A percentile compares a stretch with the other conserved stretches of the same genome.
These are phyloP conservation scores for Astrocystis sublimbata DNA, from an alignment of 495 filamentous ascomycete genomes.

Conservation along the genomic window DNA sequence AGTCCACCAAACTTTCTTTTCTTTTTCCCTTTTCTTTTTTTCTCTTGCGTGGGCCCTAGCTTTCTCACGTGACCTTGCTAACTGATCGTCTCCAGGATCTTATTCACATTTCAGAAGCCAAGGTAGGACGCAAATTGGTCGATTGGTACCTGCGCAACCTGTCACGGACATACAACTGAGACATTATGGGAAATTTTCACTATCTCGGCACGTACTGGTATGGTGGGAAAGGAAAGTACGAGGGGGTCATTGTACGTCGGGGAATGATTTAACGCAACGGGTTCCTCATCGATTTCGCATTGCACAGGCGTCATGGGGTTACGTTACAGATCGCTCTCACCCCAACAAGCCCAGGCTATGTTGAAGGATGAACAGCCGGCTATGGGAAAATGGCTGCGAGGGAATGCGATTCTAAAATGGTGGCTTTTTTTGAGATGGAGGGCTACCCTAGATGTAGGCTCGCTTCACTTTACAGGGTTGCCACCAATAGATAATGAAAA, in stretches of 20 bases:
- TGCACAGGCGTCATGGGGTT: constrained; percentile 36
- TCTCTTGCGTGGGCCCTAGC: constrained; percentile 8
- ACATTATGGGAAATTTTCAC: constrained; percentile 1
- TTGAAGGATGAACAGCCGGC: constrained; percentile 9
- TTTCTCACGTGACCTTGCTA: constrained; percentile 26
- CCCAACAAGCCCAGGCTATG: constrained; percentile 17
- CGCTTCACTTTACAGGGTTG: constrained; percentile 7
- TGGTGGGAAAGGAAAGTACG: background rate
- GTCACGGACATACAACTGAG: constrained; percentile 74
- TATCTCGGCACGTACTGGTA: constrained; percentile 15
- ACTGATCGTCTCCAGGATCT: constrained; percentile 60
- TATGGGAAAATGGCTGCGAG: constrained; percentile 4
- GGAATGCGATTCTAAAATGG: constrained; percentile 11
- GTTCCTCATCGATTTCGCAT: constrained; percentile 31
- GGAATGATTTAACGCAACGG: constrained; percentile 16
- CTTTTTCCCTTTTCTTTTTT: too few species aligned
- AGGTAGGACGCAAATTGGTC: constrained; percentile 92
- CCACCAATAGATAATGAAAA: constrained; percentile 15
- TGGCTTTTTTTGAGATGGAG: constrained; percentile 10
- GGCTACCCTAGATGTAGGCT: background rate
- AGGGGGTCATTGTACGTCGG: constrained; percentile 18
- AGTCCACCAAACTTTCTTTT: constrained; percentile 21
- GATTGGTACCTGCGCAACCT: constrained; percentile 99
- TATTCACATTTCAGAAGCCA: constrained; percentile 97
- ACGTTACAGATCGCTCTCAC: constrained; percentile 20